These are phyloP conservation scores for Puccinia novopanici DNA, from an alignment of 1,284 basidiomycete genomes.

Conservation along the genomic window DNA sequence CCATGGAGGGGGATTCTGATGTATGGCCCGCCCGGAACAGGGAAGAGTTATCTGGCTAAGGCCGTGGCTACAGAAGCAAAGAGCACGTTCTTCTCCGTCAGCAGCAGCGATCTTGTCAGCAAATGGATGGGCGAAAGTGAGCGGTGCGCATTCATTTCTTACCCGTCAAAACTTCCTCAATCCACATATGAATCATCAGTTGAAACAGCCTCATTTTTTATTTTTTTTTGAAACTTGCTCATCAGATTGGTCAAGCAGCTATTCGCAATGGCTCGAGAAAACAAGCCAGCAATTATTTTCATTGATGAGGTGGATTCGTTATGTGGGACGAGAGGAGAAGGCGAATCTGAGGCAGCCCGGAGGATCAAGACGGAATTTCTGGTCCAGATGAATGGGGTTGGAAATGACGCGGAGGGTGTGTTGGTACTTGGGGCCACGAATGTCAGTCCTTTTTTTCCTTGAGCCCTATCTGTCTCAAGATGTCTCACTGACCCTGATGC, in stretches of 20 bases:
- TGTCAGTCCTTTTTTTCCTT: conserved; percentile 66
- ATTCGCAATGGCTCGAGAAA: conserved; percentile 92
- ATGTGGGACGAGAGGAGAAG: conserved; percentile 90
- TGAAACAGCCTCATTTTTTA: not conserved
- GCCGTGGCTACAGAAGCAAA: conserved; percentile 98
- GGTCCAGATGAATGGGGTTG: conserved; percentile 93
- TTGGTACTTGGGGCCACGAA: conserved; percentile 99
- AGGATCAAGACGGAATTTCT: conserved; percentile 98
- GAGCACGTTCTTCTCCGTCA: conserved; percentile 96
- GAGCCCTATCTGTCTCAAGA: not conserved
- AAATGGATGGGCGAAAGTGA: conserved; percentile 99
- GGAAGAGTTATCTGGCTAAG: conserved; percentile 92
- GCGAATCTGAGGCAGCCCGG: conserved; percentile 90
- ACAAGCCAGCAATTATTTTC: conserved; percentile 96
- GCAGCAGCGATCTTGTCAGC: conserved; percentile 90
- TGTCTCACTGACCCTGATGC: not conserved
- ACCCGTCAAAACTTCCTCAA: not conserved
- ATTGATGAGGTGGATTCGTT: conserved; percentile 98
- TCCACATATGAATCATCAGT: not conserved
- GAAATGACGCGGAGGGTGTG: conserved; percentile 94
- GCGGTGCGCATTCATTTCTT: conserved; percentile 65
- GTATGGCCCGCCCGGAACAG: conserved; percentile 94
- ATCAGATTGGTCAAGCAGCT: conserved; percentile 90
- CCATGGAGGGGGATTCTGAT: conserved; percentile 94
- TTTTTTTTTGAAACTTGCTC: not conserved